Evolutionary conservation across 1,284 basidiomycete genomes (phyloP).

Genomic region (Ustilago lituana): DNA sequence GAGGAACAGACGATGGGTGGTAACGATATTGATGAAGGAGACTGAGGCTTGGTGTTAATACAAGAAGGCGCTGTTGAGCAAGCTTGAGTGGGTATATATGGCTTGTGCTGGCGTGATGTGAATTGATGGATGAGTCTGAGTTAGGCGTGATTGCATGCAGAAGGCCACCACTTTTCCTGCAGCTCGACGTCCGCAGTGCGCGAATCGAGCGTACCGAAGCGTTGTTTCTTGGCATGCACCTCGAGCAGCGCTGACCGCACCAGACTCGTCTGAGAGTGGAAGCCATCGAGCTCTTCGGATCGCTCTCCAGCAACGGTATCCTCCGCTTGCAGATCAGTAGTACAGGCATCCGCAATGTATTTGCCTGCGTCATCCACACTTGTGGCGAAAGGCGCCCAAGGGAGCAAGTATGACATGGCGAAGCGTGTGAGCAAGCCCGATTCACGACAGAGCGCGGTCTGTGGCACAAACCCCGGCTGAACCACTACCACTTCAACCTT

Average conservation of each 20-base stretch:
- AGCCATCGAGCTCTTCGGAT: slow-evolving; percentile 13
- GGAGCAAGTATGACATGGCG: slow-evolving; percentile 41
- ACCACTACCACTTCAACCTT: slow-evolving; percentile 38
- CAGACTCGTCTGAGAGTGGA: slow-evolving; percentile 2
- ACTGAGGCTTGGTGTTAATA: slow-evolving; percentile 16
- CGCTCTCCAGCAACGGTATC: too few species aligned
- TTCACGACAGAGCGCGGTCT: slow-evolving; percentile 36
- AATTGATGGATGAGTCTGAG: too few species aligned
- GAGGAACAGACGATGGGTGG: slow-evolving; percentile 39
- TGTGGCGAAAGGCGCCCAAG: slow-evolving; percentile 38
- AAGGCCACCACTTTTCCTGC: slow-evolving; percentile 46
- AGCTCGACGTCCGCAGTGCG: slow-evolving; percentile 32
- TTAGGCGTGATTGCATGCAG: slow-evolving; percentile 19
- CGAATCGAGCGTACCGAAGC: slow-evolving; percentile 24
- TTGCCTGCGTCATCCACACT: slow-evolving; percentile 29
- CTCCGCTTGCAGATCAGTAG: slow-evolving; percentile 1
- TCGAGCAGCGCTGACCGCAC: slow-evolving; percentile 33
- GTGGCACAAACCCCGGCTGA: slow-evolving; percentile 46
- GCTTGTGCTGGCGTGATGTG: too few species aligned
- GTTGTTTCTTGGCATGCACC: slow-evolving; percentile 25
- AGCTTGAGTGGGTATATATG: too few species aligned
- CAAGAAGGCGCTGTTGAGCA: too few species aligned
- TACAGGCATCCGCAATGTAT: slow-evolving; percentile 44
- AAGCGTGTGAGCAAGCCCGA: slow-evolving; percentile 21
- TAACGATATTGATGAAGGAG: slow-evolving; percentile 47